Conservation (phyloP, 2,329 filamentous ascomycete species). For the Ophiostoma piceae region DNA sequence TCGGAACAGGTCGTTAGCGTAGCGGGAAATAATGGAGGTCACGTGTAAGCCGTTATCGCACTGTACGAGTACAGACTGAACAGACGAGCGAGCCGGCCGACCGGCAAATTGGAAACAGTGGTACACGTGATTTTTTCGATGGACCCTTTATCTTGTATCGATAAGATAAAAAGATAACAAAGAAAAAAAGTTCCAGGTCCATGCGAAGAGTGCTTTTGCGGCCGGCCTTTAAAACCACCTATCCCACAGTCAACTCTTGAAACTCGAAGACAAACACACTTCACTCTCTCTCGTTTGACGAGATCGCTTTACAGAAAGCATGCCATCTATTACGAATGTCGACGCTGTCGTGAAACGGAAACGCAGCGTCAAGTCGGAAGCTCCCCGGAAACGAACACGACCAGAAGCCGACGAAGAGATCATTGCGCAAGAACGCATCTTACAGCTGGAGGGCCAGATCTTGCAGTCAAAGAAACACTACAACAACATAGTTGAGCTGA, state of each 20-base stretch:
- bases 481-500: conserved; percentile 76
- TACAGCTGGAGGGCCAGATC: conserved; percentile 73
- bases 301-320: neutral
- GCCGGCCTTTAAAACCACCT: neutral
- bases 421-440: conserved; percentile 56
- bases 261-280: neutral
- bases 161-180: conserved; percentile 7
- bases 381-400: conserved; percentile 48
- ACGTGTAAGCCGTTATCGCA: conserved; percentile 13
- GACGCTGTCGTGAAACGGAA: conserved; percentile 45
- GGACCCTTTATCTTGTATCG: neutral
- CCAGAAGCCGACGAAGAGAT: conserved; percentile 36
- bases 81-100: neutral
- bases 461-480: conserved; percentile 83
- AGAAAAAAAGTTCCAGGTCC: neutral
- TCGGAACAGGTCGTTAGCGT: conserved; percentile 27
- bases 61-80: neutral
- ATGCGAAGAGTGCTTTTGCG: neutral
- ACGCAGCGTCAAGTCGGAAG: conserved; percentile 40
- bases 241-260: neutral
- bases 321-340: conserved; percentile 16
- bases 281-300: neutral
- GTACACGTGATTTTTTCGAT: neutral
- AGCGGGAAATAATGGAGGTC: conserved; percentile 22
- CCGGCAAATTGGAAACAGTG: neutral